Base-by-base conservation (phyloP, 805 yeast species). In the Ogataea angusta region DNA sequence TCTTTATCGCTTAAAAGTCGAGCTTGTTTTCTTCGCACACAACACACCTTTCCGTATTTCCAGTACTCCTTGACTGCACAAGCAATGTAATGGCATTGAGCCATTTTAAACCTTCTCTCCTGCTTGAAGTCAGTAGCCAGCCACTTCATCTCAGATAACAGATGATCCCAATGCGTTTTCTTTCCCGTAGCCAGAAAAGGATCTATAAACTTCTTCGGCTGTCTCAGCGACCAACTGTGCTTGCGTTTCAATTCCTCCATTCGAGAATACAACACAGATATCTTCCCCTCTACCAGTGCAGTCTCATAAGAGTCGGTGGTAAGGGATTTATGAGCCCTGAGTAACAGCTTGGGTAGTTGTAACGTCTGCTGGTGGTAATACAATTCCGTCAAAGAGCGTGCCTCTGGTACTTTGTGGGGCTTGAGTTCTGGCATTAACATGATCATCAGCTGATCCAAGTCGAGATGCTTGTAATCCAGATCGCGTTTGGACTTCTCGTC, bases 221-320 rank as follows among this genome's bases (percentile, higher is more conserved):
- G 99, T 38, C 95, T 72, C 38, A 93, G 67, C 16, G 95, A 82
- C 98, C 99, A 93, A 53, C 85, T 80, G 2, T 86, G 85, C 43
- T 83, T 82, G 34, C 95, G 70, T 59, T 88, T 87, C 47, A 93
- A 70, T 59, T 91, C 98, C 56, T 91, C 98, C 34, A 93, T 90
- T 46, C 98, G 72, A 2, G 95, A 84, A 53, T 88, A 85, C 14
- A 88, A 79, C 9, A 89, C 96, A 0, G 95, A 86, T 3, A 91
- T 80, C 57, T 90, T 85, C 3, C 96, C 96, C 57, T 93, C 99
- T 10, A 87, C 75, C 24, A 90, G 67, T 0, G 95, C 86, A 53
- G 84, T 76, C 56, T 88, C 95, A 63, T 78, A 93, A 42, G 85
- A 78, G 37, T 87, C 91, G 0, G 98, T 85, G 23, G 89, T 78